These are phyloP conservation scores for Xylariaceae sp. DNA, from an alignment of 2,329 filamentous ascomycete genomes.

Conservation along the genomic window DNA sequence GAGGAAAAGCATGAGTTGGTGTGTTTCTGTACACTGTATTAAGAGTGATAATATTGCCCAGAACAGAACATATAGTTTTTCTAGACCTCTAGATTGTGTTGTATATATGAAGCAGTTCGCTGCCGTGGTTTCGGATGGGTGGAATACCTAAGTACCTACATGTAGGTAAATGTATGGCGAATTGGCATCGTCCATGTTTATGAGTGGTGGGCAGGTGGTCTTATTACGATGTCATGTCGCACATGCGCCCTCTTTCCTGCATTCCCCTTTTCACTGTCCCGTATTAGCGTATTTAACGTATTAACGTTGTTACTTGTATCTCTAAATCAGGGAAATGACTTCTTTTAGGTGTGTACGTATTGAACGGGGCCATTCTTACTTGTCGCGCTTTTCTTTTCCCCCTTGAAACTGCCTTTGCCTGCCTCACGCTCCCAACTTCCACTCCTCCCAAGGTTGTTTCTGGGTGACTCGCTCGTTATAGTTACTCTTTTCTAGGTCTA, in stretches of 20 bases:
- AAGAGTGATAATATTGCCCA: too few species aligned
- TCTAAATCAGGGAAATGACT: conserved; percentile 18
- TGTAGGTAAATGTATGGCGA: conserved; percentile 1
- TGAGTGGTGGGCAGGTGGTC: too few species aligned
- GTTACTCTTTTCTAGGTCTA: conserved; percentile 26
- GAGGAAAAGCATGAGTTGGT: background rate
- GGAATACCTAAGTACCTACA: too few species aligned
- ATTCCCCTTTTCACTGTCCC: conserved; percentile 18
- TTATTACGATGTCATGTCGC: conserved; percentile 9
- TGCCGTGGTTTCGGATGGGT: background rate
- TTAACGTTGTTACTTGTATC: too few species aligned
- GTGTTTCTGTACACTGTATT: background rate
- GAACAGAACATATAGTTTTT: too few species aligned
- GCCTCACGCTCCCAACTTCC: conserved; percentile 21
- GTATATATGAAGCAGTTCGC: too few species aligned
- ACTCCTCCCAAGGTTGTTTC: conserved; percentile 24
- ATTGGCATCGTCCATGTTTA: conserved; percentile 6
- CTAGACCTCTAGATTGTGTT: too few species aligned
- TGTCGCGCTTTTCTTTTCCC: conserved; percentile 18
- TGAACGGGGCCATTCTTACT: background rate
- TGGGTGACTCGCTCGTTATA: conserved; percentile 36
- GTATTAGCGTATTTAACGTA: too few species aligned
- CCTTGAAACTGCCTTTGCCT: conserved; percentile 2
- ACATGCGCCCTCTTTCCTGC: conserved; percentile 22
- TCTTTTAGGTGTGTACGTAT: conserved; percentile 5